phyloP scores from a whole-genome alignment of 495 filamentous ascomycete species.

The Annulohypoxylon moriforme region DNA sequence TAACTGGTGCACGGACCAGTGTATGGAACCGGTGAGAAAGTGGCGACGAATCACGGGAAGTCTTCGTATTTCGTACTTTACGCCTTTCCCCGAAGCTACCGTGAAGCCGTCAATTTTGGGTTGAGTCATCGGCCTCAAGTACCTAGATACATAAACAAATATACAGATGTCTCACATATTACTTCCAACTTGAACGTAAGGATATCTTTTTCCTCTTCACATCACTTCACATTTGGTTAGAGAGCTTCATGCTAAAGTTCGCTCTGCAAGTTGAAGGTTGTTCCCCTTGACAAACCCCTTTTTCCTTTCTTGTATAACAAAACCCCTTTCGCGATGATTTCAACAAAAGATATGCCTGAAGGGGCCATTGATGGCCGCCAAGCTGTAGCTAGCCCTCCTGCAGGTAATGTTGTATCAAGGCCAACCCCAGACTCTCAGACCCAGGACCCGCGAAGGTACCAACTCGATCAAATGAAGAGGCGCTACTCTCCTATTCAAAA shows the following conservation, averaged over 20 bases:
- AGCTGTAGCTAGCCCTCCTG: slow-evolving; percentile 53
- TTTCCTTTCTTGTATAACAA: not conserved
- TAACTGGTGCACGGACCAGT: slow-evolving; percentile 21
- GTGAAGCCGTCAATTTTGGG: slow-evolving; percentile 29
- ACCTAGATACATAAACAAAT: slow-evolving; percentile 29
- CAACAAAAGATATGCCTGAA: slow-evolving; percentile 36
- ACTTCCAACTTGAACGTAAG: slow-evolving; percentile 9
- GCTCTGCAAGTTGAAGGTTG: not conserved
- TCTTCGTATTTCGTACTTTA: slow-evolving; percentile 19
- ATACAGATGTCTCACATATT: slow-evolving; percentile 27
- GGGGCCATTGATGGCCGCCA: slow-evolving; percentile 49
- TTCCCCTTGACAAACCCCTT: not conserved
- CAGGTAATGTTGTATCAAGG: slow-evolving; percentile 66
- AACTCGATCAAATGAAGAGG: slow-evolving; percentile 78
- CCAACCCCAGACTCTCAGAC: slow-evolving; percentile 74
- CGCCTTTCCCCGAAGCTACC: not conserved
- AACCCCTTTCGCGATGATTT: slow-evolving; percentile 38
- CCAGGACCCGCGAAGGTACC: slow-evolving; percentile 78
- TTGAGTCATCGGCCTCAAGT: slow-evolving; percentile 38
- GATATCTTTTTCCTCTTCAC: not conserved
- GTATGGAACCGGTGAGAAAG: not conserved
- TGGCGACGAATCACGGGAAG: slow-evolving; percentile 16
- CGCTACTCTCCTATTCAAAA: slow-evolving; percentile 74
- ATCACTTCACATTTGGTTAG: not conserved
- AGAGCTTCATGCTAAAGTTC: not conserved